Conservation (phyloP, 2,329 filamentous ascomycete genomes). For the Ophidiomyces ophidiicola region DNA sequence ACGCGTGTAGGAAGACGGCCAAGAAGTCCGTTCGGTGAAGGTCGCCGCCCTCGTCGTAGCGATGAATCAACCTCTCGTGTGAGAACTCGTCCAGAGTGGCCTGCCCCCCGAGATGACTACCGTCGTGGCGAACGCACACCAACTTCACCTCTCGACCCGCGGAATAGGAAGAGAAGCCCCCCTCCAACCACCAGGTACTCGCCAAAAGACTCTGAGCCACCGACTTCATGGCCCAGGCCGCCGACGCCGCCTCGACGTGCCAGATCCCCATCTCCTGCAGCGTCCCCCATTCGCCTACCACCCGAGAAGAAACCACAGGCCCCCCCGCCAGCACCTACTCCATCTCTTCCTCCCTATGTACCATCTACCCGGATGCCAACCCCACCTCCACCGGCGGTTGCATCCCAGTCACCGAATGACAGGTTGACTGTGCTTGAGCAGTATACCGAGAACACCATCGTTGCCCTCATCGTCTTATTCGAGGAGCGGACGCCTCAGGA, state of each 20-base stretch:
- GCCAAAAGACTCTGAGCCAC: no score
- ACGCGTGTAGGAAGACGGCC: neutral
- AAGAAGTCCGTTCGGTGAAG: no score
- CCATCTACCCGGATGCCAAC: slow-evolving; percentile 1
- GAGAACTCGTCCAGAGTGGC: no score
- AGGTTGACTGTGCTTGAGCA: slow-evolving; percentile 28
- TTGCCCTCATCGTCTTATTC: slow-evolving; percentile 30
- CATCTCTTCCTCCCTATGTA: neutral
- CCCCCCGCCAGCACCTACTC: neutral
- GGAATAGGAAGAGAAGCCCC: no score
- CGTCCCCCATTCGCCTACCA: neutral
- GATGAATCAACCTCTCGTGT: no score
- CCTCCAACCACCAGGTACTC: no score
- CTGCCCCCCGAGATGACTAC: no score
- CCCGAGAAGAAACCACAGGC: neutral
- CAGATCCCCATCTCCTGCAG: neutral
- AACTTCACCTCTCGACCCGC: no score
- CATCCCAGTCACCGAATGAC: slow-evolving; percentile 19
- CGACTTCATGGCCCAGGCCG: no score
- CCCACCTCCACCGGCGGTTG: neutral
- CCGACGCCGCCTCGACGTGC: no score
- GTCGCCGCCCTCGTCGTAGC: no score
- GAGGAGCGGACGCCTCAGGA: slow-evolving; percentile 31
- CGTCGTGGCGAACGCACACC: no score
- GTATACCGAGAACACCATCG: slow-evolving; percentile 28